phyloP scores from a whole-genome alignment of 352 stramenopile genomes.

The Globisporangium lucens region DNA sequence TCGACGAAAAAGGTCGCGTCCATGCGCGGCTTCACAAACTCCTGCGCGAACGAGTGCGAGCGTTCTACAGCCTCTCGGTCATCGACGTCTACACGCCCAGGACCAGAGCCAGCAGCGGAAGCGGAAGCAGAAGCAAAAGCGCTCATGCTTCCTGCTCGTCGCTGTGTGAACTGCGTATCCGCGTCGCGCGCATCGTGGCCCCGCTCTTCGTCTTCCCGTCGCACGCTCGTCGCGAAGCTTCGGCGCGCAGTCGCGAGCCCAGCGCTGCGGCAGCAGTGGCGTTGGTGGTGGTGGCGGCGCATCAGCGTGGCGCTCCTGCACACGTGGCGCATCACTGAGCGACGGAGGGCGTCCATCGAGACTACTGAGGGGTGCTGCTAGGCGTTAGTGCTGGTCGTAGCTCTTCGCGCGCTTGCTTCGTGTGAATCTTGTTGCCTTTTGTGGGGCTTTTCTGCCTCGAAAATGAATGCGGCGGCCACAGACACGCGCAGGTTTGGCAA shows the following conservation, averaged over 20 bases:
- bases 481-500: neutral
- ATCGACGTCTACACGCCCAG: neutral
- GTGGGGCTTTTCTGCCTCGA: neutral
- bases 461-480: neutral
- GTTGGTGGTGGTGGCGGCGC: neutral
- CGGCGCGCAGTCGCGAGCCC: neutral
- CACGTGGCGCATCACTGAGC: neutral
- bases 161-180: neutral
- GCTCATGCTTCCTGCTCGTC: neutral
- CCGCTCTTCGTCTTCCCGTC: neutral
- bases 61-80: constrained; percentile 18
- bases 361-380: neutral
- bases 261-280: neutral
- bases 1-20: constrained; percentile 89
- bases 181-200: neutral
- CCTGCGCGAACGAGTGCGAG: constrained; percentile 47
- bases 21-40: constrained; percentile 68
- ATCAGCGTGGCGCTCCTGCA: neutral
- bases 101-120: neutral
- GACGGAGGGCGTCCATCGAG: constrained; percentile 5
- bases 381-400: neutral
- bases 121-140: neutral
- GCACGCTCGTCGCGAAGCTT: constrained; percentile 8
- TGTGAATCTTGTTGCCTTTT: neutral
- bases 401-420: neutral